Percentiles rank a stretch among this genome's conserved stretches.
phyloP scores from a whole-genome alignment of 345 rosid genomes.

The Linum tenue region DNA sequence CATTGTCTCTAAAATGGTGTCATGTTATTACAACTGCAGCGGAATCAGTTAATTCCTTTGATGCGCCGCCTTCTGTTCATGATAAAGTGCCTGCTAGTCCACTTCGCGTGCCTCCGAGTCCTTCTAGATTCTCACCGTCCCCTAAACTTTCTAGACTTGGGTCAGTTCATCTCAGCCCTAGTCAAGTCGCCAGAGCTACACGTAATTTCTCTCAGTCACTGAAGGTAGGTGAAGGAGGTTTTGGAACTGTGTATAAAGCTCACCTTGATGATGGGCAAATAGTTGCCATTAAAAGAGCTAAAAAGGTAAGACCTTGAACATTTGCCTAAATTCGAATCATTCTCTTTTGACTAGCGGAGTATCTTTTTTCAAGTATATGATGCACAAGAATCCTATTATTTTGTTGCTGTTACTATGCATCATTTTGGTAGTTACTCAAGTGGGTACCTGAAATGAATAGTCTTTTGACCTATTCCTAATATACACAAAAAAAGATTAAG shows the following conservation, averaged over 20 bases:
- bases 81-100: constrained; percentile 72
- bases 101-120: constrained; percentile 73
- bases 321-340: neutral
- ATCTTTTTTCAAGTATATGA: too few relatives aligned
- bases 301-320: constrained; percentile 40
- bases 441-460: too few relatives aligned
- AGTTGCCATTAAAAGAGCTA: constrained; percentile 95
- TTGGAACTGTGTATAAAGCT: constrained; percentile 82
- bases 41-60: constrained; percentile 47
- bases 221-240: constrained; percentile 88
- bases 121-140: constrained; percentile 64
- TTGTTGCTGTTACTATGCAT: too few relatives aligned
- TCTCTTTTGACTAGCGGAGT: neutral
- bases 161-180: constrained; percentile 52
- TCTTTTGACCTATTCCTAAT: too few relatives aligned
- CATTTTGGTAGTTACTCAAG: too few relatives aligned
- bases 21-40: constrained; percentile 26
- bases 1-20: neutral
- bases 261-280: constrained; percentile 52
- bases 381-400: too few relatives aligned
- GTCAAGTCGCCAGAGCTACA: constrained; percentile 58
- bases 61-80: constrained; percentile 38
- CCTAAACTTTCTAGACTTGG: constrained; percentile 61
- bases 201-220: constrained; percentile 48
- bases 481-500: too few relatives aligned